Evolutionary conservation across 805 yeast species (phyloP), one percentile per base, ranked within the genome.

Genomic region (Kodamaea lidongshanica): DNA sequence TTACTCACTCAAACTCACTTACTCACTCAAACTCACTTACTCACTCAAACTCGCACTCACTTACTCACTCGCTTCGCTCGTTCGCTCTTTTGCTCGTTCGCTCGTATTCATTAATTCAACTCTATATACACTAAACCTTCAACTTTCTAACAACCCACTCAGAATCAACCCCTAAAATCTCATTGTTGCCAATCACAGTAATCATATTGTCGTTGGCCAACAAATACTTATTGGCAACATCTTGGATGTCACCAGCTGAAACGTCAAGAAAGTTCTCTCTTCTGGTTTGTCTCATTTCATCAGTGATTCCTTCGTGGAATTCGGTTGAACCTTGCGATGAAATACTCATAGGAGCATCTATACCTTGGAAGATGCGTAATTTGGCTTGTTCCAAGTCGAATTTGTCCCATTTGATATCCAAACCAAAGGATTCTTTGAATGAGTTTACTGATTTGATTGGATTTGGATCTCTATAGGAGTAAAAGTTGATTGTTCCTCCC

Each of bases 381-480:
- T 89, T 87, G 18, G 97, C 95, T 46, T 87, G 95, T 40, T 84
- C 84, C 28, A 92, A 60, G 41, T 85, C 95, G 9, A 61, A 57
- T 0, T 65, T 67, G 8, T 67, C 63, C 82, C 86, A 79, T n/a
- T 60, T 54, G n/a, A 35, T 32, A 7, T 30, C 27, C 20, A 34
- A 27, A 6, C 53, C 45, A 12, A 64, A 35, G 1, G 62, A 57
- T 4, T 64, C 56, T 15, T 57, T 51, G 50, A 84, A 83, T 1
- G 81, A 71, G 3, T 63, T 56, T 7, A 84, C 52, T 2, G 96
- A 80, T 40, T 75, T 72, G 21, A 69, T 50, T 1, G 96, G 85
- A 40, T 84, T 79, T 11, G 98, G 98, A 54, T 92, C 98, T 44
- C 98, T 72, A 61, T 89, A 92, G 0, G 97, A 87, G 58, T 81